Evolutionary conservation across 768 basidiomycete species (phyloP).

Genomic region (Rhodosporidiobolus sp.): DNA sequence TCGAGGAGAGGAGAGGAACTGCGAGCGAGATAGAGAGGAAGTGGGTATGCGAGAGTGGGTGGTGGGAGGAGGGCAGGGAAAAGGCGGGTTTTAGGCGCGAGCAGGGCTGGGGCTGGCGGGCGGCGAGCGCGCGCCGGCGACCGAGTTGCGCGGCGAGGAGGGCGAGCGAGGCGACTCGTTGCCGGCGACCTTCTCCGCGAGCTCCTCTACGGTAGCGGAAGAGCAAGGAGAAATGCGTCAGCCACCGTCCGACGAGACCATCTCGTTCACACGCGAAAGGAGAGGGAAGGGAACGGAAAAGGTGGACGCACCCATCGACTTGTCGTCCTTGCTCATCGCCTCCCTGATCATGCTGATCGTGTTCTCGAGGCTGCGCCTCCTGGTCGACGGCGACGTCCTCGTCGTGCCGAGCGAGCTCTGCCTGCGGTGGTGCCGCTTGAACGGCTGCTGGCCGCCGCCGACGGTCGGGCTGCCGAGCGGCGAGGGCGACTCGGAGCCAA

Average conservation of each 20-base stretch:
- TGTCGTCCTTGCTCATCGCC: conserved; percentile 62
- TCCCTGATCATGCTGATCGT: conserved; percentile 94
- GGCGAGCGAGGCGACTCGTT: conserved; percentile 38
- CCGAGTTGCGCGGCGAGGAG: conserved; percentile 36
- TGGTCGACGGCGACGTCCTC: conserved; percentile 87
- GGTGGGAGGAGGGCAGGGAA: too few species aligned
- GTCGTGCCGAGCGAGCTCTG: conserved; percentile 89
- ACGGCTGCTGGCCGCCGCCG: conserved; percentile 55
- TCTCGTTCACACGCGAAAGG: neutral
- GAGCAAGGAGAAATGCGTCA: neutral
- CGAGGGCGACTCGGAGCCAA: conserved; percentile 45
- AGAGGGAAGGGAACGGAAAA: neutral
- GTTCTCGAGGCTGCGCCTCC: conserved; percentile 86
- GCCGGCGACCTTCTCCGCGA: conserved; percentile 41
- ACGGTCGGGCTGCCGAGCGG: conserved; percentile 43
- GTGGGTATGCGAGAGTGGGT: too few species aligned
- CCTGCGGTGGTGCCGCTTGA: conserved; percentile 64
- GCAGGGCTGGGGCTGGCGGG: conserved; percentile 37
- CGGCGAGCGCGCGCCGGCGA: conserved; percentile 14
- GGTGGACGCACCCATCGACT: conserved; percentile 30
- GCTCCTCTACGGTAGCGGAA: conserved; percentile 26
- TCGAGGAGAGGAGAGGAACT: neutral
- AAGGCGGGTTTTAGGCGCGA: neutral
- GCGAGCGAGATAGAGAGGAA: neutral
- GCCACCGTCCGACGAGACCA: too few species aligned